Evolutionary conservation across 2,329 filamentous ascomycete genomes (phyloP), one percentile per base, ranked within the genome.

Genomic region (Neofusicoccum kwambonambiense): DNA sequence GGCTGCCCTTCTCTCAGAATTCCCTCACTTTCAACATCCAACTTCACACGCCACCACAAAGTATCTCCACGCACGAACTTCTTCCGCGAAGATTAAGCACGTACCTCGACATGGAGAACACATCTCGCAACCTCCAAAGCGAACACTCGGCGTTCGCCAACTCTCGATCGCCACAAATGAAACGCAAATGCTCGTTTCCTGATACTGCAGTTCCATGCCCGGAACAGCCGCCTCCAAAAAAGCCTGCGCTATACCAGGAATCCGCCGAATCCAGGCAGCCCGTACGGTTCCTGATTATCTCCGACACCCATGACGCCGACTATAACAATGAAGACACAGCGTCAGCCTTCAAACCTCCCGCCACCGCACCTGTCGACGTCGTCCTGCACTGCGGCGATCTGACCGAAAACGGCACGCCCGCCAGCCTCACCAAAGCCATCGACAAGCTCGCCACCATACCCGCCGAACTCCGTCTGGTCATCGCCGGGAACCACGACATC

Each of bases 401-500:
- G 44, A 88, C 86, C 6, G 81, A 79, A 71, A 75, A 80, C 44
- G 84, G 85, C 3, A 75, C 75, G 11, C 65, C 78, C 8, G 44
- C 71, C 11, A 83, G 87, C 69, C 84, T 86, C 68, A 68, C 79
- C 37, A 66, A 70, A 11, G 80, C 81, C 3, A 69, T 87, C 12
- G 68, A 77, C 3, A 78, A 84, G 74, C 76, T 88, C 9, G 73
- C 75, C 12, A 69, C 70, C 1, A 80, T 85, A 42, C 75, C 83
- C 15, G 85, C 85, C 1, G 79, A 82, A 3, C 73, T 89, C 3
- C 89, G 88, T 68, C 77, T 89, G 22, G 82, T 88, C 11, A 88
- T 89, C 66, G 82, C 86, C 0, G 87, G 87, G 0, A 89, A 89
- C 70, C 87, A 89, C 73, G 86, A 88, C 69, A 77, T 87, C 50